Evolutionary conservation across 2,329 filamentous ascomycete genomes (phyloP), one percentile per base, ranked within the genome.

Genomic region (Falciphora oryzae): DNA sequence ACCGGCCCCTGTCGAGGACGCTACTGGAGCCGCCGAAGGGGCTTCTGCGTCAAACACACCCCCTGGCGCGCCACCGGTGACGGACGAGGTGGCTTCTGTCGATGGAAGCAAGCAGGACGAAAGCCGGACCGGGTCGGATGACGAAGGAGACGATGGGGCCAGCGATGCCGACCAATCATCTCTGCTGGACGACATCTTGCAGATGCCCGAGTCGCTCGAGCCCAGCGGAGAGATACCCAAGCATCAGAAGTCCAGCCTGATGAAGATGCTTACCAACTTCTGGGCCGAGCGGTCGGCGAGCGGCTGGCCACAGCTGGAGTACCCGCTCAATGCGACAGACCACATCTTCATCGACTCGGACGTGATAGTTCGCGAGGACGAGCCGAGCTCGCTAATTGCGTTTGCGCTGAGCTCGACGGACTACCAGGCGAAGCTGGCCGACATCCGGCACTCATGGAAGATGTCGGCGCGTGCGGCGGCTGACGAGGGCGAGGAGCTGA

Each of bases 271-370:
- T 59, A 95, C 93, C 22, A 97, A 94, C 71, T 99, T 99, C 76
- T 99, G 95, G 95, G 96, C 95, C 2, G 96, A 99, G 76, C 87
- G 95, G 63, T 98, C 95, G 61, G 92, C 96, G 29, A 97, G 93
- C 75, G 93, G 94, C 53, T 99, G 95, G 95, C 85, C 90, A 7
- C 86, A 90, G 28, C 83, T 99, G 27, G 95, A 99, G 64, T 99
- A 99, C 71, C 96, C 96, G 3, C 85, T 98, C 67, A 90, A 86
- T 68, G 82, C 89, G 59, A 91, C 89, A 22, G 95, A 99, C 74
- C 95, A 99, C 75, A 93, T 99, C 61, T 98, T 98, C 78, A 91
- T 93, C 64, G 93, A 99, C 77, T 96, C 93, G 11, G 92, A 99
- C 74, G 93, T 99, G 68, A 96, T 99, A 69, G 93, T 99, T 53